These are phyloP conservation scores for Inga laurina DNA, from an alignment of 306 rosid species.

Conservation along the genomic window DNA sequence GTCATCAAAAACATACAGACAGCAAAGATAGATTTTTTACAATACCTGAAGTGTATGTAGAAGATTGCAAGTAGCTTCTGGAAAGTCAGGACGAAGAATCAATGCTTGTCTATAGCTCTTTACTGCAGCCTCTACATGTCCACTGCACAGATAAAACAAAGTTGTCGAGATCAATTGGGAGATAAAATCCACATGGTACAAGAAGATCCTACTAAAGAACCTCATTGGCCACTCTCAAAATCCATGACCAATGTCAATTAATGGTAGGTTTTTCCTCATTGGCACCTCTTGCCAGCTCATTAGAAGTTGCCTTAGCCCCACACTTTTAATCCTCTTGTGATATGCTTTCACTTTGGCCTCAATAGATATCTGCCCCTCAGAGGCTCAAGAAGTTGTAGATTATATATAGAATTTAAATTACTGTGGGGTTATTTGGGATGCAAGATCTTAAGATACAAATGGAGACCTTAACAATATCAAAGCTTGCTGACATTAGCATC, in stretches of 20 bases:
- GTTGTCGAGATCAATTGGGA: constrained; percentile 7
- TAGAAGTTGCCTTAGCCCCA: background rate
- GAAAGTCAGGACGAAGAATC: constrained; percentile 82
- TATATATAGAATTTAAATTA: background rate
- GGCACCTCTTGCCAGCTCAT: background rate
- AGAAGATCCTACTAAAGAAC: background rate
- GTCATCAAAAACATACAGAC: background rate
- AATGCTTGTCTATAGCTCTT: constrained; percentile 89
- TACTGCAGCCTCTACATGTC: constrained; percentile 89
- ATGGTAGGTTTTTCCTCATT: background rate
- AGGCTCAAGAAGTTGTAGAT: background rate
- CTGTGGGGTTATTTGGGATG: background rate
- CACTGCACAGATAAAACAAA: constrained; percentile 52
- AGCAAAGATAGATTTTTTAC: background rate
- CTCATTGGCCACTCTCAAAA: background rate
- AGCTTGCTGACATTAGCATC: background rate
- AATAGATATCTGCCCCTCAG: background rate
- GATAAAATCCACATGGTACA: background rate
- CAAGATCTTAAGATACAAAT: background rate
- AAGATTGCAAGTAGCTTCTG: constrained; percentile 99
- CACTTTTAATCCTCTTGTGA: background rate
- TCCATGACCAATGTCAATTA: background rate
- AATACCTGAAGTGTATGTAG: constrained; percentile 92
- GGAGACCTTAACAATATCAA: background rate
- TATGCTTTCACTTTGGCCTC: background rate